Percentiles rank a stretch among this genome's conserved stretches.
phyloP scores from a whole-genome alignment of 352 stramenopile species.

The Globisporangium nodosum region DNA sequence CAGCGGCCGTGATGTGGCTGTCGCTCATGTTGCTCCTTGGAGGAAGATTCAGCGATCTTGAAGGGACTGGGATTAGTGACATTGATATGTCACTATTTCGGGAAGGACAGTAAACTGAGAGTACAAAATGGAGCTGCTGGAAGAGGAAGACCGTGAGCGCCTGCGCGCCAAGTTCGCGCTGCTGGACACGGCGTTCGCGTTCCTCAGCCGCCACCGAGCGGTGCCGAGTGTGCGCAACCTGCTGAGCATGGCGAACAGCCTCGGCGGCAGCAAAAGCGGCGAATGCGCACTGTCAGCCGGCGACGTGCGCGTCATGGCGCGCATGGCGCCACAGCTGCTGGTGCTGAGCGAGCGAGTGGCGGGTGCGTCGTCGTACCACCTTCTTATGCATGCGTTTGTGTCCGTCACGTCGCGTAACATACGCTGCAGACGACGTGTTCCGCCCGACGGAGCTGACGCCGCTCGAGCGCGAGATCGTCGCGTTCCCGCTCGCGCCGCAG shows the following conservation, averaged over 20 bases:
- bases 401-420: background rate
- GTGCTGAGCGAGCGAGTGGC: constrained; percentile 17
- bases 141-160: background rate
- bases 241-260: constrained; percentile 55
- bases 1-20: background rate
- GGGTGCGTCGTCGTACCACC: background rate
- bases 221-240: constrained; percentile 43
- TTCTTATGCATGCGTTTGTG: background rate
- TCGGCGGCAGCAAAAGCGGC: constrained; percentile 16
- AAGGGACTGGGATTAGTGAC: background rate
- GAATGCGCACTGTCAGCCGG: constrained; percentile 21
- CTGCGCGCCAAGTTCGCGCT: constrained; percentile 50
- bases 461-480: constrained; percentile 37
- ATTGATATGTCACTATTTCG: background rate
- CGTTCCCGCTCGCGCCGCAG: constrained; percentile 58
- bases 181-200: constrained; percentile 62
- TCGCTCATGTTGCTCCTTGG: background rate
- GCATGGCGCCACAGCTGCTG: constrained; percentile 43
- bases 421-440: constrained; percentile 34
- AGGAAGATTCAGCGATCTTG: background rate
- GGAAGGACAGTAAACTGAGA: background rate
- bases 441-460: constrained; percentile 13
- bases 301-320: constrained; percentile 37
- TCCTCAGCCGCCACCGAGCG: constrained; percentile 45
- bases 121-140: background rate